A percentile compares a stretch with the other conserved stretches of the same genome.
Evolutionary conservation across 2,329 filamentous ascomycete species (phyloP).

Genomic region (Neonectria ditissima): DNA sequence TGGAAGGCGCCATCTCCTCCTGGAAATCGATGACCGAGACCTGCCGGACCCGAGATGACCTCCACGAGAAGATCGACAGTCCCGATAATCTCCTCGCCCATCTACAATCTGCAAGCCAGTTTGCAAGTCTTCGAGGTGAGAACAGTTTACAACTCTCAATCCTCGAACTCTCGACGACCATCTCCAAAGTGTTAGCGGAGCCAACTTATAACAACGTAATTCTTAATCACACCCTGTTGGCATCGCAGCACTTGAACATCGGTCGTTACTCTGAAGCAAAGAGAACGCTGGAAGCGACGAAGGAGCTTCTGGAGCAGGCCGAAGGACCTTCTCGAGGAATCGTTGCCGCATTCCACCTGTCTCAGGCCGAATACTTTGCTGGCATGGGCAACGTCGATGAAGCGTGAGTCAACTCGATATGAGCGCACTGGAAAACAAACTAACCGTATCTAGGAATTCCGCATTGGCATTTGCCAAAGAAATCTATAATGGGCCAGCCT

Average conservation of each 20-base stretch:
- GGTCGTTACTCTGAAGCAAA: constrained; percentile 64
- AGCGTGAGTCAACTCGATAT: constrained; percentile 55
- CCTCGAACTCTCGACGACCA: constrained; percentile 57
- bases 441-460: constrained; percentile 40
- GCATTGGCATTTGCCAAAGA: constrained; percentile 56
- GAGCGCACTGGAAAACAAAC: constrained; percentile 10
- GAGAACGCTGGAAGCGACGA: constrained; percentile 67
- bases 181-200: constrained; percentile 54
- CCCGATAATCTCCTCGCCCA: constrained; percentile 61
- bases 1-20: constrained; percentile 52
- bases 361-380: constrained; percentile 80
- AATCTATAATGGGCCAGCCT: constrained; percentile 46
- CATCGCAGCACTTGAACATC: constrained; percentile 65
- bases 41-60: constrained; percentile 54
- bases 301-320: constrained; percentile 58
- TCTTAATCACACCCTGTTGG: constrained; percentile 60
- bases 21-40: constrained; percentile 59
- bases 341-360: constrained; percentile 71
- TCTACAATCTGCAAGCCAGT: constrained; percentile 63
- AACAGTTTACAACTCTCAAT: constrained; percentile 59
- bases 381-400: constrained; percentile 74
- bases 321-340: constrained; percentile 54
- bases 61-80: constrained; percentile 62
- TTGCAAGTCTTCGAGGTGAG: constrained; percentile 64
- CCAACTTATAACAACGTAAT: constrained; percentile 56